A percentile compares a stretch with the other conserved stretches of the same genome.
Conservation (phyloP, 306 rosid species). For the Corylus heterophylla region DNA sequence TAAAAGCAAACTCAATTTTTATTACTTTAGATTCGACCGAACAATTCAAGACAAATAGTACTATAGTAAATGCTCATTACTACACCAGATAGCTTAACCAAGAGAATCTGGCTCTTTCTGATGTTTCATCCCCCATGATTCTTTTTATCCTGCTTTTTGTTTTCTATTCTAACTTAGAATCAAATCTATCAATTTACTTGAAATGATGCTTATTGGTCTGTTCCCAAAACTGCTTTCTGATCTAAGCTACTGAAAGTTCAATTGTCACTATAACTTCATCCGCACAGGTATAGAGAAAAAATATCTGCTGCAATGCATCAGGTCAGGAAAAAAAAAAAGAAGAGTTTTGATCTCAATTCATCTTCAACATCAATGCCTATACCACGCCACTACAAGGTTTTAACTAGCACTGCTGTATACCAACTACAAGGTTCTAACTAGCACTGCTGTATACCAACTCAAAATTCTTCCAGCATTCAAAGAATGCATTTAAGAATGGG, state of each 20-base stretch:
- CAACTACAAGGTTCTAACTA: background rate
- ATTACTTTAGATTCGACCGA: background rate
- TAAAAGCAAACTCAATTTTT: conserved; percentile 14
- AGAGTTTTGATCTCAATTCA: background rate
- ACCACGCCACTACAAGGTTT: background rate
- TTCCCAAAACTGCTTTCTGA: background rate
- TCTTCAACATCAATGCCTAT: background rate
- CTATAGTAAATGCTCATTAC: background rate
- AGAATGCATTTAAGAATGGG: background rate
- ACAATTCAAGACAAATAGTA: background rate
- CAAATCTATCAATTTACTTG: background rate
- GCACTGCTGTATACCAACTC: background rate
- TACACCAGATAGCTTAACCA: background rate
- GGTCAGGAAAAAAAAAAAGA: background rate
- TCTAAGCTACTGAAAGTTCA: background rate
- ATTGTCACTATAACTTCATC: background rate
- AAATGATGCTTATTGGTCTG: background rate
- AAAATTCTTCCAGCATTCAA: background rate
- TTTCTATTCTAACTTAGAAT: background rate
- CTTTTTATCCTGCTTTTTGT: background rate
- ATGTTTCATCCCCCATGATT: background rate
- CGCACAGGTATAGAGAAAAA: background rate
- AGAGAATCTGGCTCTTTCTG: background rate
- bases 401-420: background rate
- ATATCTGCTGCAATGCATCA: background rate